A percentile compares a stretch with the other conserved stretches of the same genome.
Conservation (phyloP, 495 filamentous ascomycete genomes). For the Friedmanniomyces endolithicus region DNA sequence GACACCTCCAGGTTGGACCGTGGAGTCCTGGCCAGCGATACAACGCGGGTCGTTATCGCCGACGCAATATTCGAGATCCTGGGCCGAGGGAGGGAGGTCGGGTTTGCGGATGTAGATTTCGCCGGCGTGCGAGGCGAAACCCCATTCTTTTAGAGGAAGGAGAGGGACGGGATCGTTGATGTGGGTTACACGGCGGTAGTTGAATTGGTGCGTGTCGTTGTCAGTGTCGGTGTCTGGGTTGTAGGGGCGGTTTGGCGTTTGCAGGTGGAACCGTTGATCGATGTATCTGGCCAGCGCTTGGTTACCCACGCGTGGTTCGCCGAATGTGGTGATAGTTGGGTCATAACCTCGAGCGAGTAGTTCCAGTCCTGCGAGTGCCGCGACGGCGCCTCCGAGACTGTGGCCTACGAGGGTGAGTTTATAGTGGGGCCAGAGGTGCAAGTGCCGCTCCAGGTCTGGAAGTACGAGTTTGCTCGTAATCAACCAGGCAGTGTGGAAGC, state of each 20-base stretch:
- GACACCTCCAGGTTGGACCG: neutral
- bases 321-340: slow-evolving; percentile 77
- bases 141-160: slow-evolving; percentile 75
- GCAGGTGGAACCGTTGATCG: slow-evolving; percentile 49
- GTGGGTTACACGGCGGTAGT: slow-evolving; percentile 75
- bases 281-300: slow-evolving; percentile 53
- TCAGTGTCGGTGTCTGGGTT: slow-evolving; percentile 16
- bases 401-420: slow-evolving; percentile 71
- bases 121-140: slow-evolving; percentile 68
- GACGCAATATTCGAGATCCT: slow-evolving; percentile 57
- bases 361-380: slow-evolving; percentile 74
- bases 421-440: slow-evolving; percentile 53
- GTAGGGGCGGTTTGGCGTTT: slow-evolving; percentile 1
- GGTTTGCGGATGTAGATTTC: slow-evolving; percentile 74
- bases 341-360: slow-evolving; percentile 54
- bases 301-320: slow-evolving; percentile 82
- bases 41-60: slow-evolving; percentile 62
- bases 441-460: slow-evolving; percentile 42
- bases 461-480: slow-evolving; percentile 55
- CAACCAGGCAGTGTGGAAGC: slow-evolving; percentile 75
- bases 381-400: slow-evolving; percentile 85
- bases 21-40: slow-evolving; percentile 41
- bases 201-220: slow-evolving; percentile 20
- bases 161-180: slow-evolving; percentile 77
- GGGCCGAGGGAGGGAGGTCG: slow-evolving; percentile 49